These are phyloP conservation scores for Dothidotthia symphoricarpi DNA, from an alignment of 2,329 filamentous ascomycete genomes.

Conservation along the genomic window DNA sequence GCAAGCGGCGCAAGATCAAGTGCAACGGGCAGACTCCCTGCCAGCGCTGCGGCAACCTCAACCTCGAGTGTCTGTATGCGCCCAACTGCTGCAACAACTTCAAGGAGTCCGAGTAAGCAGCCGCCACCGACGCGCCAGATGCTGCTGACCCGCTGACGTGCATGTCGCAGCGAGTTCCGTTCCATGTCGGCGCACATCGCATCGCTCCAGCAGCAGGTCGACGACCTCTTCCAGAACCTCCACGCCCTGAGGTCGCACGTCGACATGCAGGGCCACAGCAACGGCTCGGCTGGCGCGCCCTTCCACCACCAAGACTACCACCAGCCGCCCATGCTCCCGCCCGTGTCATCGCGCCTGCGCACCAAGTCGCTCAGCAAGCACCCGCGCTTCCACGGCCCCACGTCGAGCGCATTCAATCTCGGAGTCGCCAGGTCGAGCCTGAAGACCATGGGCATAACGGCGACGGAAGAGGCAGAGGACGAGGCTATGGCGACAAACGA, in stretches of 20 bases:
- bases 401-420: slow-evolving; percentile 79
- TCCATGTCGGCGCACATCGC: slow-evolving; percentile 73
- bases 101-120: slow-evolving; percentile 74
- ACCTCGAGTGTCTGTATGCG: slow-evolving; percentile 63
- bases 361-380: slow-evolving; percentile 46
- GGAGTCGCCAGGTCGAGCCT: slow-evolving; percentile 84
- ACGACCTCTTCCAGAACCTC: slow-evolving; percentile 70
- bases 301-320: slow-evolving; percentile 33
- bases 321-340: slow-evolving; percentile 34
- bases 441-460: slow-evolving; percentile 83
- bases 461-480: slow-evolving; percentile 61
- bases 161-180: slow-evolving; percentile 65
- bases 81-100: slow-evolving; percentile 75
- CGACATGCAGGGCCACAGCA: slow-evolving; percentile 31
- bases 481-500: slow-evolving; percentile 56
- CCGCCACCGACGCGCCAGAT: neutral
- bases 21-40: slow-evolving; percentile 66
- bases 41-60: slow-evolving; percentile 63
- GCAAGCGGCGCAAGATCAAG: slow-evolving; percentile 66
- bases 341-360: slow-evolving; percentile 41
- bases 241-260: slow-evolving; percentile 60
- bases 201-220: slow-evolving; percentile 79
- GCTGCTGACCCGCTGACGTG: slow-evolving; percentile 9
- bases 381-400: slow-evolving; percentile 76
- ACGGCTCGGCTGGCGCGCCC: slow-evolving; percentile 30